These are phyloP conservation scores for Ottelia alismoides DNA, from an alignment of 106 monocot species.

Conservation along the genomic window DNA sequence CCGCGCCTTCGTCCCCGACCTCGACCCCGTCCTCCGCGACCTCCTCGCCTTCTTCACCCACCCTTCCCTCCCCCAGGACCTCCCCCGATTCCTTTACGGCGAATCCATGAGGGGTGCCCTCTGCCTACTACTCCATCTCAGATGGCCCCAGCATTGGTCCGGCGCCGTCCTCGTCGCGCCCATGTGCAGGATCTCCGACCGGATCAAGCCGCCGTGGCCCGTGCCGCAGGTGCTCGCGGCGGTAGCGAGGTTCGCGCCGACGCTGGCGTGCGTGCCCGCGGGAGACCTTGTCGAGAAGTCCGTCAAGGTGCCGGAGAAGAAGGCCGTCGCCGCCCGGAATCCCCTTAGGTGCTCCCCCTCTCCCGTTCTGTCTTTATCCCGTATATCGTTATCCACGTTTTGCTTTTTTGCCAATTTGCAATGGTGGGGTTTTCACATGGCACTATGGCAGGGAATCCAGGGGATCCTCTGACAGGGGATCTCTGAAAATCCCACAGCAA, in stretches of 20 bases:
- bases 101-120: slow-evolving; percentile 93
- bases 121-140: slow-evolving; percentile 61
- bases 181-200: slow-evolving; percentile 78
- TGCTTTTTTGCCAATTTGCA: too few relatives aligned
- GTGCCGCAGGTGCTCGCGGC: slow-evolving; percentile 44
- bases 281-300: slow-evolving; percentile 69
- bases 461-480: too few relatives aligned
- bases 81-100: slow-evolving; percentile 56
- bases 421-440: too few relatives aligned
- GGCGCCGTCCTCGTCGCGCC: slow-evolving; percentile 79
- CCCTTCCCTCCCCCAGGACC: background rate
- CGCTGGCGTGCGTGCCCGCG: slow-evolving; percentile 45
- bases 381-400: too few relatives aligned
- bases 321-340: slow-evolving; percentile 40
- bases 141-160: slow-evolving; percentile 9
- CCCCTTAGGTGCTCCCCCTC: slow-evolving; percentile 53
- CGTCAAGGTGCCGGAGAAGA: slow-evolving; percentile 59
- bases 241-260: slow-evolving; percentile 37
- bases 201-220: slow-evolving; percentile 63
- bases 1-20: slow-evolving; percentile 69
- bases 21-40: slow-evolving; percentile 32
- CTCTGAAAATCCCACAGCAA: too few relatives aligned
- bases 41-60: slow-evolving; percentile 33
- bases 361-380: too few relatives aligned
- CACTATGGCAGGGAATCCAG: too few relatives aligned